Percentiles rank a stretch among this genome's conserved stretches.
Evolutionary conservation across 2,329 filamentous ascomycete genomes (phyloP).

Genomic region (Fusarium tjaetaba): DNA sequence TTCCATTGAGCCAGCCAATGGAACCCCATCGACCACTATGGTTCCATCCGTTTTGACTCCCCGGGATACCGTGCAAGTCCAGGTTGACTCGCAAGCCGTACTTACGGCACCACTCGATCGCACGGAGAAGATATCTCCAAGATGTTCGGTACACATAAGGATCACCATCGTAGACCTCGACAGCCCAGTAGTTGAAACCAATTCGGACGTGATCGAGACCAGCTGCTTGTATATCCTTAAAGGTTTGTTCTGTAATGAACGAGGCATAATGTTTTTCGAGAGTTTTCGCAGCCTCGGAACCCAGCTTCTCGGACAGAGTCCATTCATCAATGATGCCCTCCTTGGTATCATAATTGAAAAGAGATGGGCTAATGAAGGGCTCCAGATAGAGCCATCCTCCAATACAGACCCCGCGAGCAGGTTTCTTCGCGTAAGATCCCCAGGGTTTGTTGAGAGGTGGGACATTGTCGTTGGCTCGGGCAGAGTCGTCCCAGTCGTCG

Average conservation of each 20-base stretch:
- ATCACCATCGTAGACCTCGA: conserved; percentile 84
- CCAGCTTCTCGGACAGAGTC: conserved; percentile 78
- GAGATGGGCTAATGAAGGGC: conserved; percentile 93
- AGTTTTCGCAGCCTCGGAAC: conserved; percentile 69
- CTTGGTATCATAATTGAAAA: conserved; percentile 75
- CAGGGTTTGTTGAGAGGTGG: conserved; percentile 80
- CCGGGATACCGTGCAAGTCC: conserved; percentile 90
- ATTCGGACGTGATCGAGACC: conserved; percentile 98
- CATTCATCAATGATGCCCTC: conserved; percentile 87
- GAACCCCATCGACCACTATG: conserved; percentile 85
- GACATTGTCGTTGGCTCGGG: conserved; percentile 80
- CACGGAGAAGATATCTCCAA: conserved; percentile 93
- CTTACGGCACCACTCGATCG: conserved; percentile 92
- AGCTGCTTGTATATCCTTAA: conserved; percentile 83
- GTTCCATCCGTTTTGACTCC: conserved; percentile 98
- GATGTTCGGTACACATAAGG: conserved; percentile 87
- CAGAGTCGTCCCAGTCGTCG: conserved; percentile 85
- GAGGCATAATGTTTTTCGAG: conserved; percentile 93
- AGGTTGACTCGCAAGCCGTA: conserved; percentile 93
- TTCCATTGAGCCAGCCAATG: conserved; percentile 93
- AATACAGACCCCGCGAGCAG: conserved; percentile 89
- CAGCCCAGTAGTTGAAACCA: conserved; percentile 94
- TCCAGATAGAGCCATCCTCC: conserved; percentile 95
- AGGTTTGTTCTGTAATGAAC: conserved; percentile 87
- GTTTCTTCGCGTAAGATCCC: conserved; percentile 78